These are phyloP conservation scores for Candida incommunis DNA, from an alignment of 805 yeast genomes.

Conservation along the genomic window DNA sequence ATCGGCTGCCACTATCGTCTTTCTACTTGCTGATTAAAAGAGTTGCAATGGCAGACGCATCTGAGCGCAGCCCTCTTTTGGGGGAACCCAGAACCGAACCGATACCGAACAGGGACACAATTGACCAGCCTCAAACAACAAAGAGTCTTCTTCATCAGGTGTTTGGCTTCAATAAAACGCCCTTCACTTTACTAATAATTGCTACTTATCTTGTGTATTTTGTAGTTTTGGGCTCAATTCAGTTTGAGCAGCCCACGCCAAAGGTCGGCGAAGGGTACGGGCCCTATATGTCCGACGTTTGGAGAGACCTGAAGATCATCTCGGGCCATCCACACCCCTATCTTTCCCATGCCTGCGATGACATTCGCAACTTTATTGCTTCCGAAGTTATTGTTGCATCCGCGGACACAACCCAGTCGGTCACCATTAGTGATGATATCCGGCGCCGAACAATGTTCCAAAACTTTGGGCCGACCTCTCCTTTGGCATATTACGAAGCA, in stretches of 20 bases:
- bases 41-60: no score
- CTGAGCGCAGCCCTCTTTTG: no score
- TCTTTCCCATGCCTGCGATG: slow-evolving; percentile 60
- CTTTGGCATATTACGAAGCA: slow-evolving; percentile 55
- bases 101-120: no score
- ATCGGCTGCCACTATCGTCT: no score
- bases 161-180: slow-evolving; percentile 11
- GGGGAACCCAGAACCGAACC: no score
- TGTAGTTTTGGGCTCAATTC: slow-evolving; percentile 2
- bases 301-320: slow-evolving; percentile 62
- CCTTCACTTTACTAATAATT: slow-evolving; percentile 12
- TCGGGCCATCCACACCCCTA: slow-evolving; percentile 64
- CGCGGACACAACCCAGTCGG: slow-evolving; percentile 15
- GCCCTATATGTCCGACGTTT: slow-evolving; percentile 23
- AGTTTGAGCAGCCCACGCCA: slow-evolving; percentile 4
- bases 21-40: no score
- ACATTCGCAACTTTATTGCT: slow-evolving; percentile 54
- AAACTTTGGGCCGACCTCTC: slow-evolving; percentile 26
- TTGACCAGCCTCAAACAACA: no score
- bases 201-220: slow-evolving; percentile 4
- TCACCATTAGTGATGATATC: slow-evolving; percentile 26
- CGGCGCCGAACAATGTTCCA: slow-evolving; percentile 33
- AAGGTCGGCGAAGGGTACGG: slow-evolving; percentile 10
- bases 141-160: slow-evolving; percentile 7
- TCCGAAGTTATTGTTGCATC: slow-evolving; percentile 28